A percentile compares a stretch with the other conserved stretches of the same genome.
Conservation (phyloP, 306 rosid genomes). For the Geum urbanum region DNA sequence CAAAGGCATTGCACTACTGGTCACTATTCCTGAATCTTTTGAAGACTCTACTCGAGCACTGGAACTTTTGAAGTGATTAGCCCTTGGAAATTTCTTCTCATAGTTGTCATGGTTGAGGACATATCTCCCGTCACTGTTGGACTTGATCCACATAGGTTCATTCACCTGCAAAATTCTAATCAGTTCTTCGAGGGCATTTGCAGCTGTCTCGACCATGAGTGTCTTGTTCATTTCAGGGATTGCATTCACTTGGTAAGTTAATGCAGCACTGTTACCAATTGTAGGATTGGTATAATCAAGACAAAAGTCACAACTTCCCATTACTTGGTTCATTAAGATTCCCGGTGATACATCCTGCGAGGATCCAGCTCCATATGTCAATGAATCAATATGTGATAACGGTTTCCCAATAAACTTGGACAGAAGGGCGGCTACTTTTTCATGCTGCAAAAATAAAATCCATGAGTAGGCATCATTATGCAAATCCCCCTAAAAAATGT, state of each 20-base stretch:
- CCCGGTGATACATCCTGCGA: conserved; percentile 11
- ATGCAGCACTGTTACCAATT: background rate
- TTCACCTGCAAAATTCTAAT: conserved; percentile 30
- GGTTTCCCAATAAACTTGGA: conserved; percentile 38
- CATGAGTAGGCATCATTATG: background rate
- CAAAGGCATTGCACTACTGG: conserved; percentile 36
- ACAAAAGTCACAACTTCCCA: conserved; percentile 15
- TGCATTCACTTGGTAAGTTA: conserved; percentile 10
- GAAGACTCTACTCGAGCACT: conserved; percentile 46
- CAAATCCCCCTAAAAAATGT: background rate
- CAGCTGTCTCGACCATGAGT: conserved; percentile 38
- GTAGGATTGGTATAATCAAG: conserved; percentile 4
- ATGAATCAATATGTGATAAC: conserved; percentile 27
- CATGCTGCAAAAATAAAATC: conserved; percentile 35
- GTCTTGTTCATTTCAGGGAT: conserved; percentile 32
- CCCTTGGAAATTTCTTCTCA: conserved; percentile 26
- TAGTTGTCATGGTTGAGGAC: conserved; percentile 46
- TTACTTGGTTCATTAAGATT: conserved; percentile 24
- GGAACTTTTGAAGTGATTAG: conserved; percentile 20
- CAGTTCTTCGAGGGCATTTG: conserved; percentile 49
- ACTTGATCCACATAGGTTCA: conserved; percentile 56
- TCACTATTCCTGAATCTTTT: conserved; percentile 46
- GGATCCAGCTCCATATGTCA: conserved; percentile 16
- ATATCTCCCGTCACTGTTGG: conserved; percentile 21
- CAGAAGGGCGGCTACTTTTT: conserved; percentile 35